Evolutionary conservation across 2,329 filamentous ascomycete genomes (phyloP), one percentile per base, ranked within the genome.

Genomic region (Emergomyces orientalis): DNA sequence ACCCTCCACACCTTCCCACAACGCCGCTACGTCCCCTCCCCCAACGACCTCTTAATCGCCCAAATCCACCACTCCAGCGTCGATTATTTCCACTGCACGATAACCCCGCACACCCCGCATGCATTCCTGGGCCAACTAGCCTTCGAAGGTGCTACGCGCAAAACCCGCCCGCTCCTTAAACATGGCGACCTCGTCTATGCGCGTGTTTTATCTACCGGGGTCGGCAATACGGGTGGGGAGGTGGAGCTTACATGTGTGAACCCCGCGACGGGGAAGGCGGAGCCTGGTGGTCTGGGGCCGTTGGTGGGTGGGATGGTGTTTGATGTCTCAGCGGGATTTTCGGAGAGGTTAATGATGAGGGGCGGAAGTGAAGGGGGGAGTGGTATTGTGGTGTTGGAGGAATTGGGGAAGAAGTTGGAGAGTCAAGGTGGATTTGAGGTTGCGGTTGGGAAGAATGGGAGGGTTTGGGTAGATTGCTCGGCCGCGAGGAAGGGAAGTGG

Each of bases 101-200:
- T 97, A 61, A 88, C 90, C 34, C 82, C 83, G 9, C 79, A 86
- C 70, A 83, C 82, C 6, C 77, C 82, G 0, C 76, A 78, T 64
- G 91, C 89, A 0, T 80, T 89, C 22, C 85, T 97, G 0, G 91
- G 90, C 0, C 89, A 96, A 68, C 82, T 97, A 25, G 86, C 91
- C n/a, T 99, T 99, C 74, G 93, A 97, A 76, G 86, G 87, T 66
- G 94, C 91, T 22, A 91, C 88, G 54, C 94, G 92, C 76, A 97
- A 97, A 78, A 96, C 90, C 2, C 84, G 92, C 1, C 94, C 94
- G 0, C 82, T 90, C 66, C 83, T 97, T 52, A 79, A 82, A 34
- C 72, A 85, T 17, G 91, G 91, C 45, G 86, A 90, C 60, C 79
- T 97, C 34, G 90, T 97, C 43, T 97, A 97, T 77, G 93, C 92